phyloP scores from a whole-genome alignment of 306 rosid species.

The peach (Prunus persica) region Prunus_persica_NCBIv2 NC_034013.1:18285001-18285500 shows the following conservation, averaged over 20 bases:
- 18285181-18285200: slow-evolving; percentile 73
- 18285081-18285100: neutral
- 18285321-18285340: slow-evolving; percentile 83
- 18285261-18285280: slow-evolving; percentile 62
- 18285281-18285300: slow-evolving; percentile 84
- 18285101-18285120: slow-evolving; percentile 39
- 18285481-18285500: neutral
- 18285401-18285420: slow-evolving; percentile 84
- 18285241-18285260: slow-evolving; percentile 53
- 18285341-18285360: slow-evolving; percentile 67
- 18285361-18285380: slow-evolving; percentile 92
- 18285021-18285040: too few relatives aligned
- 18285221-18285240: slow-evolving; percentile 40
- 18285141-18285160: slow-evolving; percentile 10
- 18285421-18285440: slow-evolving; percentile 53
- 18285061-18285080: too few relatives aligned
- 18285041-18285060: too few relatives aligned
- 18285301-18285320: slow-evolving; percentile 76
- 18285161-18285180: slow-evolving; percentile 51
- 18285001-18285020: too few relatives aligned
- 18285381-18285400: slow-evolving; percentile 76
- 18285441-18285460: neutral
- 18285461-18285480: neutral
- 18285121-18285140: slow-evolving; percentile 29
- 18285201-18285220: slow-evolving; percentile 52